phyloP scores from a whole-genome alignment of 352 stramenopile genomes.

The Phytophthora crassamura region DNA sequence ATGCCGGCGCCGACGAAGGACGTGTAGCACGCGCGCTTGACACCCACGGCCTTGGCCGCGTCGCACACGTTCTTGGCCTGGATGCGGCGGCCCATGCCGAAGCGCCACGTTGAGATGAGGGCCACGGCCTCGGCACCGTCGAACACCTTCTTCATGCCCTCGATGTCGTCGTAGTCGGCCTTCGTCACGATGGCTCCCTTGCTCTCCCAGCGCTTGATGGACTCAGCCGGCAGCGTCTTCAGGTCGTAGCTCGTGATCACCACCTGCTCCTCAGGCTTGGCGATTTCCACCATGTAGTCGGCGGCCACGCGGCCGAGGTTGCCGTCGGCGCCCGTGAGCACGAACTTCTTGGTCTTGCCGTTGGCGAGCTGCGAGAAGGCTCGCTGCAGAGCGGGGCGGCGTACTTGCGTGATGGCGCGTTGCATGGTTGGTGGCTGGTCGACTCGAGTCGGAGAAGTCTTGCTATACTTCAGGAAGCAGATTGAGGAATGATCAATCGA shows the following conservation, averaged over 20 bases:
- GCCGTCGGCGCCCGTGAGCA: slow-evolving; percentile 21
- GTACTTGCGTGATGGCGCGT: slow-evolving; percentile 7
- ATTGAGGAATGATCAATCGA: no score
- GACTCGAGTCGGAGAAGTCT: no score
- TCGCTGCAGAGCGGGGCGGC: background rate
- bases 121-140: slow-evolving; percentile 19
- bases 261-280: slow-evolving; percentile 18
- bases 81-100: slow-evolving; percentile 16
- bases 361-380: slow-evolving; percentile 18
- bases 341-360: slow-evolving; percentile 16
- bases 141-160: slow-evolving; percentile 24
- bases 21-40: slow-evolving; percentile 45
- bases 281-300: slow-evolving; percentile 11
- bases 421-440: slow-evolving; percentile 4
- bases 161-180: slow-evolving; percentile 26
- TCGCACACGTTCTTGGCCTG: slow-evolving; percentile 26
- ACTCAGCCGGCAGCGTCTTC: slow-evolving; percentile 10
- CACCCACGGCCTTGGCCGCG: slow-evolving; percentile 29
- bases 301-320: slow-evolving; percentile 23
- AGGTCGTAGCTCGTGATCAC: slow-evolving; percentile 20
- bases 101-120: slow-evolving; percentile 24
- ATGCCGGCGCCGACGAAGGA: slow-evolving; percentile 36
- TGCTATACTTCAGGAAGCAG: background rate
- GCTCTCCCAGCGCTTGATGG: slow-evolving; percentile 18
- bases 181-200: slow-evolving; percentile 15